Percentiles rank a stretch among this genome's conserved stretches.
Conservation (phyloP, 2,329 filamentous ascomycete species). For the Nothophaeocryptopus gaeumannii region DNA sequence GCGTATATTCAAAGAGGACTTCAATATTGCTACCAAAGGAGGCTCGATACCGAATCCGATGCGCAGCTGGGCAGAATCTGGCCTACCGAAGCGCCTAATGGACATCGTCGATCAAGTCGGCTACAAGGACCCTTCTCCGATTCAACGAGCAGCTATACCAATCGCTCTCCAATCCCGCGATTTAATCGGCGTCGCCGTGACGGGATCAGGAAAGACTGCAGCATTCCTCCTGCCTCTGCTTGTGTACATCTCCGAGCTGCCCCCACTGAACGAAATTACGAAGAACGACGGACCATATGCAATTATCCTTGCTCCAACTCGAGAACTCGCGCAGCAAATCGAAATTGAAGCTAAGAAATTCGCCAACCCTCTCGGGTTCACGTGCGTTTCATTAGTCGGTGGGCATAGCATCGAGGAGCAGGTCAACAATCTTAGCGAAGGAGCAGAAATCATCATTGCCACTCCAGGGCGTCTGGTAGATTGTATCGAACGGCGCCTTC, state of each 20-base stretch:
- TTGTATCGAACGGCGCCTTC: slow-evolving; percentile 87
- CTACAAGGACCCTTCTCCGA: slow-evolving; percentile 85
- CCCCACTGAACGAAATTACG: slow-evolving; percentile 76
- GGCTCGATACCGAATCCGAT: slow-evolving; percentile 91
- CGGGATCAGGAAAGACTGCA: slow-evolving; percentile 97
- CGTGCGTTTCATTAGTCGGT: slow-evolving; percentile 95
- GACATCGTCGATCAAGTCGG: slow-evolving; percentile 81
- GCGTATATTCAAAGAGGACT: slow-evolving; percentile 99
- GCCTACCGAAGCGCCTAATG: slow-evolving; percentile 71
- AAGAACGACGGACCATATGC: slow-evolving; percentile 96
- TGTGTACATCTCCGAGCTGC: slow-evolving; percentile 89
- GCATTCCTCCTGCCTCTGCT: slow-evolving; percentile 89
- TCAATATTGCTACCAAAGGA: slow-evolving; percentile 92
- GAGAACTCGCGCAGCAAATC: slow-evolving; percentile 96
- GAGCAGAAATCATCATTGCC: slow-evolving; percentile 97
- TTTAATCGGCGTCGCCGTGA: slow-evolving; percentile 96
- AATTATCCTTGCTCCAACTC: slow-evolving; percentile 93
- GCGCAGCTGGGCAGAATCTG: slow-evolving; percentile 87
- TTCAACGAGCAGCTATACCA: slow-evolving; percentile 91
- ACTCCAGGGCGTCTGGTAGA: slow-evolving; percentile 95
- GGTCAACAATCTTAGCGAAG: slow-evolving; percentile 81
- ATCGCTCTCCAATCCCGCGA: slow-evolving; percentile 90
- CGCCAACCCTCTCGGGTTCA: slow-evolving; percentile 84
- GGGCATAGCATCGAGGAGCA: slow-evolving; percentile 94
- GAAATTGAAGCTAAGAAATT: slow-evolving; percentile 93